phyloP scores from a whole-genome alignment of 805 yeast species.

The Metschnikowia kunwiensis region DNA sequence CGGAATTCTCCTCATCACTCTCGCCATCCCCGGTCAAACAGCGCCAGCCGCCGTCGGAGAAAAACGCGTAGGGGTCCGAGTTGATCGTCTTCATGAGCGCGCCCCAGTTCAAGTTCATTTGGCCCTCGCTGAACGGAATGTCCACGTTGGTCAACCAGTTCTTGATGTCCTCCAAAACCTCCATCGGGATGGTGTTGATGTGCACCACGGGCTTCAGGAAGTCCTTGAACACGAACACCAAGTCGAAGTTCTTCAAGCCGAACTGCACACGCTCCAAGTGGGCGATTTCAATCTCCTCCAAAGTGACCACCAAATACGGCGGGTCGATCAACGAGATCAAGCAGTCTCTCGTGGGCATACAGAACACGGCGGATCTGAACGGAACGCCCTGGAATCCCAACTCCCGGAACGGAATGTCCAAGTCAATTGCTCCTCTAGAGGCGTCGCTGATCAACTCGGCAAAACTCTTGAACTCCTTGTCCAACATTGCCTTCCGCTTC shows the following conservation, averaged over 20 bases:
- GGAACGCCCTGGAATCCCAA: constrained; percentile 98
- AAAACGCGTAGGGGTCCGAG: constrained; percentile 92
- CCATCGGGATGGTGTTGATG: constrained; percentile 92
- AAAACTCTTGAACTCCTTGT: constrained; percentile 85
- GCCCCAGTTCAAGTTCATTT: constrained; percentile 93
- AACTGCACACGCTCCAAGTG: constrained; percentile 96
- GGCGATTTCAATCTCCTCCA: constrained; percentile 90
- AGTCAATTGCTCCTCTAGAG: constrained; percentile 75
- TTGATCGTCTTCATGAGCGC: constrained; percentile 91
- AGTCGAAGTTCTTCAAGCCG: constrained; percentile 92
- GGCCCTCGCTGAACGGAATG: constrained; percentile 90
- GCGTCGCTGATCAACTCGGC: constrained; percentile 90
- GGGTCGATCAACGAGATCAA: constrained; percentile 91
- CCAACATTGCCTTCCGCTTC: constrained; percentile 82
- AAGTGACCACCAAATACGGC: constrained; percentile 87
- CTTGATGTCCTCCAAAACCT: constrained; percentile 84
- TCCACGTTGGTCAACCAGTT: constrained; percentile 98
- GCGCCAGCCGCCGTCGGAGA: constrained; percentile 92
- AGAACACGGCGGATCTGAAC: constrained; percentile 84
- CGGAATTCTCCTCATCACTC: constrained; percentile 60
- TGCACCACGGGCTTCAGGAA: constrained; percentile 84
- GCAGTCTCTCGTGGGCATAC: constrained; percentile 98
- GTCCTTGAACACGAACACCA: constrained; percentile 95
- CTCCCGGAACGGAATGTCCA: constrained; percentile 93
- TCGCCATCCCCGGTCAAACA: constrained; percentile 89